Conservation (phyloP, 2,329 filamentous ascomycete species). For the Chrysosporium queenslandicum region DNA sequence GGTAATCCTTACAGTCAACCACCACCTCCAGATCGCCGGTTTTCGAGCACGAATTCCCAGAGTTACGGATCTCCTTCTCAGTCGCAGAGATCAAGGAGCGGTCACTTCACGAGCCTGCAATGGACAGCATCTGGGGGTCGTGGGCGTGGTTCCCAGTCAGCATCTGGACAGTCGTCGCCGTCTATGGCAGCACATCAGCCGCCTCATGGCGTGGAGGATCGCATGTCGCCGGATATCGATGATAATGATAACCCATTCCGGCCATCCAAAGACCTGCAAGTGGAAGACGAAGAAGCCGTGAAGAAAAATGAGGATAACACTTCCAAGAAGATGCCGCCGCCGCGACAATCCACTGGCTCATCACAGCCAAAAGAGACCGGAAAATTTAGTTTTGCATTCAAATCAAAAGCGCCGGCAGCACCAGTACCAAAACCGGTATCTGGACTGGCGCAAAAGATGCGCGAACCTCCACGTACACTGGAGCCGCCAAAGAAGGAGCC, state of each 20-base stretch:
- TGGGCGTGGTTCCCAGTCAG: conserved; percentile 39
- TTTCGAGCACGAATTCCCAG: conserved; percentile 39
- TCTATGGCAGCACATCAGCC: conserved; percentile 25
- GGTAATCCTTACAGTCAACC: conserved; percentile 47
- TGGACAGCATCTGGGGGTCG: conserved; percentile 55
- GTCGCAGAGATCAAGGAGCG: conserved; percentile 45
- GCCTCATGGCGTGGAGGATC: conserved; percentile 26
- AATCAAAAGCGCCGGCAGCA: conserved; percentile 57
- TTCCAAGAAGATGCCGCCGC: conserved; percentile 45
- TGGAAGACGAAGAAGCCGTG: conserved; percentile 52
- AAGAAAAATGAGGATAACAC: conserved; percentile 31
- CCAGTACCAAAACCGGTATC: conserved; percentile 44
- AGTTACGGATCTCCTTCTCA: conserved; percentile 33
- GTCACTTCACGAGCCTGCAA: conserved; percentile 57
- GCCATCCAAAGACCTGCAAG: conserved; percentile 54
- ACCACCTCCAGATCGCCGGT: conserved; percentile 34
- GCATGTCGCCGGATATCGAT: conserved; percentile 32
- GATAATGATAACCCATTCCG: conserved; percentile 53
- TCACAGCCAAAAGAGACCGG: conserved; percentile 46
- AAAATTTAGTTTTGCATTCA: conserved; percentile 92
- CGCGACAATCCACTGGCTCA: conserved; percentile 45
- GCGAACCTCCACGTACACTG: conserved; percentile 30
- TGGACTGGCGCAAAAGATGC: conserved; percentile 42
- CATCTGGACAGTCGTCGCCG: conserved; percentile 25
- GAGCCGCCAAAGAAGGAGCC: conserved; percentile 33